phyloP scores from a whole-genome alignment of 2,329 filamentous ascomycete genomes.

The Xylaria sp. region DNA sequence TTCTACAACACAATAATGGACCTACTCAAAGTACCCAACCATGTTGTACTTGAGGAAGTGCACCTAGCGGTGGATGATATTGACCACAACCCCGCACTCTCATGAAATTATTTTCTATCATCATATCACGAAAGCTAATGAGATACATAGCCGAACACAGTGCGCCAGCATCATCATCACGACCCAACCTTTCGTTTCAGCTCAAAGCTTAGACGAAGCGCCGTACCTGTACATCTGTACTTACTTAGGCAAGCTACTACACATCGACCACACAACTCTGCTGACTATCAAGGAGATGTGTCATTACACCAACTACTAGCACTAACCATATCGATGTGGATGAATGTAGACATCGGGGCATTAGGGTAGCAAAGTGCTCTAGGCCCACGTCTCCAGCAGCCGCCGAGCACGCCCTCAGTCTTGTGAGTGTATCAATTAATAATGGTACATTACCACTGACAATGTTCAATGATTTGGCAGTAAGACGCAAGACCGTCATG shows the following conservation, averaged over 20 bases:
- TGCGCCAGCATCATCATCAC: constrained; percentile 40
- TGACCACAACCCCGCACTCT: constrained; percentile 31
- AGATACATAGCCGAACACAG: constrained; percentile 38
- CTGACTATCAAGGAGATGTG: constrained; percentile 35
- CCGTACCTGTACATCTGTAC: constrained; percentile 36
- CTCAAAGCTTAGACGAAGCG: constrained; percentile 39
- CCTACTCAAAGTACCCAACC: constrained; percentile 20
- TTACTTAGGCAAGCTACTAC: no score
- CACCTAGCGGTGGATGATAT: constrained; percentile 34
- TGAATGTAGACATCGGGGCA: constrained; percentile 38
- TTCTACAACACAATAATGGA: constrained; percentile 1
- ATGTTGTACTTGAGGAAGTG: constrained; percentile 37
- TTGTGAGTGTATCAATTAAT: constrained; percentile 27
- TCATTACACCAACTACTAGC: constrained; percentile 38
- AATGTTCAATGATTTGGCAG: constrained; percentile 39
- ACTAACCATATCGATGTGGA: constrained; percentile 40
- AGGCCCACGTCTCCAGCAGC: constrained; percentile 38
- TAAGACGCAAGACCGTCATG: constrained; percentile 39
- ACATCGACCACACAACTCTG: not conserved
- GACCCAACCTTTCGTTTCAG: constrained; percentile 31
- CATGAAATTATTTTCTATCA: constrained; percentile 40
- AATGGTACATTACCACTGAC: constrained; percentile 5
- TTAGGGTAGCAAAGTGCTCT: constrained; percentile 36
- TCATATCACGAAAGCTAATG: constrained; percentile 22
- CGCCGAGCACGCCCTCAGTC: constrained; percentile 39